Evolutionary conservation across 805 yeast species (phyloP), one percentile per base, ranked within the genome.

Genomic region (Saturnispora sanitii): DNA sequence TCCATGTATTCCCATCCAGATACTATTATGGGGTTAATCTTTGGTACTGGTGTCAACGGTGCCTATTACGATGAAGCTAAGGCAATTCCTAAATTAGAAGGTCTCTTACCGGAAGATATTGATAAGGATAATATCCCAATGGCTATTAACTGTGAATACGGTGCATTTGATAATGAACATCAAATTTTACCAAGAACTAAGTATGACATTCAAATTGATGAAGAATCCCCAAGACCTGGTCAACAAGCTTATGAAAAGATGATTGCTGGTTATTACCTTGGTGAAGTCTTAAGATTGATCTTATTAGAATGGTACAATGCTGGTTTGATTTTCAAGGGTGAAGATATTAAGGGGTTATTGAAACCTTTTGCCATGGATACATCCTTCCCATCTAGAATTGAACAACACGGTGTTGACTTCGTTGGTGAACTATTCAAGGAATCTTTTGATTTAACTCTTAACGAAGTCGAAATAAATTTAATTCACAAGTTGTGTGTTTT

Each of bases 141-240:
- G 94, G 96, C 96, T 41, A 90, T 90, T 62, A 90, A 90, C 72
- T 87, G 96, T 71, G 98, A 90, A 68, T 90, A 90, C 67, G 97
- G 98, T 56, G 90, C 96, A 6, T 90, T 90, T 60, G 97, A 90
- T 62, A 88, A 86, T 59, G 96, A 86, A 64, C 94, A 82, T 56
- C 44, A 51, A 8, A 74, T 79, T 27, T 72, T 90, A 53, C 97
- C 97, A 58, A 77, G 96, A 67, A 88, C 94, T 50, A 80, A 79
- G 61, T 90, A 77, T 62, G 98, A 90, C 63, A 58, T 79, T 41
- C 70, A 67, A 49, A 80, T 90, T 49, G 97, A 90, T 62, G 68
- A 64, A 22, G 81, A 82, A 56, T 82, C 94, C 31, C 97, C 97
- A 54, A 81, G 96, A 67, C 96, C 96, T 38, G 87, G 90, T 49